Conservation (phyloP, 2,329 filamentous ascomycete genomes). For the Myriosclerotinia duriaeana region DNA sequence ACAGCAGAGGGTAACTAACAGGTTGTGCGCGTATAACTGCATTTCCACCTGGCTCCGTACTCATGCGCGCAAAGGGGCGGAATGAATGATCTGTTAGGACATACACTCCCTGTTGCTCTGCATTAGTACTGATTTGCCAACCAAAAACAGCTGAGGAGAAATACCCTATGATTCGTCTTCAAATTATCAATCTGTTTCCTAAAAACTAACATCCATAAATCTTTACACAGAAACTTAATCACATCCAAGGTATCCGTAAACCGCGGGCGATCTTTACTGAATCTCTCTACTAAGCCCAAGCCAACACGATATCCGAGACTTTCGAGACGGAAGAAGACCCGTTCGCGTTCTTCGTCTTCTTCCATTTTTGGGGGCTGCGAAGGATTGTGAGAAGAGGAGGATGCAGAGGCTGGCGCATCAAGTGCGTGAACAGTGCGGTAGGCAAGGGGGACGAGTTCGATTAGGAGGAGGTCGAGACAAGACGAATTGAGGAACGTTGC, state of each 20-base stretch:
- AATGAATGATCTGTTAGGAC: constrained; percentile 93
- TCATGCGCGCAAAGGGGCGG: constrained; percentile 86
- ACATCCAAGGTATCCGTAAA: constrained; percentile 91
- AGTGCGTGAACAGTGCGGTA: constrained; percentile 76
- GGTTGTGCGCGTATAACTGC: constrained; percentile 74
- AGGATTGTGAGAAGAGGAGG: neutral
- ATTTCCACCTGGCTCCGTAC: constrained; percentile 72
- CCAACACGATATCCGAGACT: constrained; percentile 87
- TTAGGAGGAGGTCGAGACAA: constrained; percentile 89
- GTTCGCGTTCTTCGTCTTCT: constrained; percentile 80
- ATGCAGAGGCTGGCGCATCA: constrained; percentile 46
- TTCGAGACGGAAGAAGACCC: constrained; percentile 82
- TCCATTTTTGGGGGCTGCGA: constrained; percentile 49
- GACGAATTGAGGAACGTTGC: constrained; percentile 78
- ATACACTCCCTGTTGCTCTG: constrained; percentile 71
- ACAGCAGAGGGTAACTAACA: constrained; percentile 52
- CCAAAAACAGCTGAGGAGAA: constrained; percentile 31
- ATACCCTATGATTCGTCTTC: constrained; percentile 91
- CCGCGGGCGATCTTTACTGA: constrained; percentile 78
- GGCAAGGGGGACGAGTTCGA: constrained; percentile 93
- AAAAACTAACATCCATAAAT: constrained; percentile 92
- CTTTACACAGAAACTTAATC: constrained; percentile 98
- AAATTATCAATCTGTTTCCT: constrained; percentile 97
- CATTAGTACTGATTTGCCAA: constrained; percentile 9
- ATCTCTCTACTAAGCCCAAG: constrained; percentile 85